Evolutionary conservation across 2,329 filamentous ascomycete genomes (phyloP), one percentile per base, ranked within the genome.

Genomic region (Fusarium praegraminearum): DNA sequence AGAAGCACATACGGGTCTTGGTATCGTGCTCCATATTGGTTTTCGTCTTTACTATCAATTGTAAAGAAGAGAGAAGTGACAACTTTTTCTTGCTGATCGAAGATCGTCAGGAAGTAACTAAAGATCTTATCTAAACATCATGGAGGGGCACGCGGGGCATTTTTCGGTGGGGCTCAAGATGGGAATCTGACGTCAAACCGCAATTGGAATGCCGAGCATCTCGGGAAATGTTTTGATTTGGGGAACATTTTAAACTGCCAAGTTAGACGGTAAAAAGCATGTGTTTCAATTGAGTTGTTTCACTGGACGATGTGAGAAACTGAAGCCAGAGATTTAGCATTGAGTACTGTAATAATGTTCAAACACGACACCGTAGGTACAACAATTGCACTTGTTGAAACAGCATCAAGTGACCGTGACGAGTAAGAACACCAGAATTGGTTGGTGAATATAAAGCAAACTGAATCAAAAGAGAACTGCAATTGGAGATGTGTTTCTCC

Each of bases 11-110:
- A 94, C 92, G 86, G 49, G 86, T 92, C 80, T 92, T 90, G 11
- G 91, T 88, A 76, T 94, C 92, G 81, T 87, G 86, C 78, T 93
- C 91, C 91, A 94, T 94, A 13, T 67, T 75, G 65, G 38, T 36
- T 26, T 49, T 2, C 6, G 20, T 43, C 24, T 5, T 15, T 20
- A 24, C 12, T 15, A 5, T 16, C 10, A 35, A 43, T 18, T 22
- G 26, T 15, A n/a, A 20, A 32, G 13, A 24, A 38, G 24, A 52
- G 13, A 47, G 18, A 22, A n/a, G 2, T 12, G 16, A 28, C 24
- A 44, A 32, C 41, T 62, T 60, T 56, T 50, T 52, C 30, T 36
- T 51, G 22, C 53, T 57, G 47, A 66, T 65, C 20, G 20, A 43
- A 28, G 57, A 64, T 64, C 62, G 38, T 58, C 52, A 59, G 44